A percentile compares a stretch with the other conserved stretches of the same genome.
These are phyloP conservation scores for Durotheca rogersii DNA, from an alignment of 495 filamentous ascomycete genomes.

Conservation along the genomic window DNA sequence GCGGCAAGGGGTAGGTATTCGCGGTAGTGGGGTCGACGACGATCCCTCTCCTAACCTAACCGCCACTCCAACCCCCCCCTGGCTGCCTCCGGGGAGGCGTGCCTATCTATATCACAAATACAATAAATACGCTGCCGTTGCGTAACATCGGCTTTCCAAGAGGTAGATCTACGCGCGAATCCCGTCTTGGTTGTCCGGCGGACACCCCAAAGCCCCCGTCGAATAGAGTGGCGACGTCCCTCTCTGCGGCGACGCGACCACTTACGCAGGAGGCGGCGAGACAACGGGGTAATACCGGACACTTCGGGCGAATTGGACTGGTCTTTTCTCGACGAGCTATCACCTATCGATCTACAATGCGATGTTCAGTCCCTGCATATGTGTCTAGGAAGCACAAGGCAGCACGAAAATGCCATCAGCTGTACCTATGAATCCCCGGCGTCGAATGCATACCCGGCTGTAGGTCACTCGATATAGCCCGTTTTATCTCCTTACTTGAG, in stretches of 20 bases:
- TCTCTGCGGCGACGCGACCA: too few species aligned
- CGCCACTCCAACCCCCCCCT: too few species aligned
- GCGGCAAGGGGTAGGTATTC: neutral
- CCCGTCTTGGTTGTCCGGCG: too few species aligned
- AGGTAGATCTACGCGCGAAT: neutral
- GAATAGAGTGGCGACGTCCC: neutral
- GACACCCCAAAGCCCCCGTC: neutral
- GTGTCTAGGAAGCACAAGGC: neutral
- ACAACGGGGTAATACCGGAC: neutral
- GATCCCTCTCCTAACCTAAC: neutral
- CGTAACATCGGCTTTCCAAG: neutral
- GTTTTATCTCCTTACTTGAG: neutral
- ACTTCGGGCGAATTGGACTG: neutral
- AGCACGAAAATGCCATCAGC: neutral
- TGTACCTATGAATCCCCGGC: slow-evolving; percentile 2
- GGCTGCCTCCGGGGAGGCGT: too few species aligned
- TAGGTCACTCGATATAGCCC: neutral
- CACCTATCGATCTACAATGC: neutral
- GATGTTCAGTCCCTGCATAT: neutral
- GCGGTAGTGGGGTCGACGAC: neutral
- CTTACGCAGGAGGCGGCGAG: neutral
- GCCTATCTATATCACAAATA: too few species aligned
- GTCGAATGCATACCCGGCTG: slow-evolving; percentile 1
- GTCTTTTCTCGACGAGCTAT: neutral
- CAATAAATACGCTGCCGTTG: neutral